Base-by-base conservation (phyloP, 2,329 filamentous ascomycete species). In the Monosporascus sp. region DNA sequence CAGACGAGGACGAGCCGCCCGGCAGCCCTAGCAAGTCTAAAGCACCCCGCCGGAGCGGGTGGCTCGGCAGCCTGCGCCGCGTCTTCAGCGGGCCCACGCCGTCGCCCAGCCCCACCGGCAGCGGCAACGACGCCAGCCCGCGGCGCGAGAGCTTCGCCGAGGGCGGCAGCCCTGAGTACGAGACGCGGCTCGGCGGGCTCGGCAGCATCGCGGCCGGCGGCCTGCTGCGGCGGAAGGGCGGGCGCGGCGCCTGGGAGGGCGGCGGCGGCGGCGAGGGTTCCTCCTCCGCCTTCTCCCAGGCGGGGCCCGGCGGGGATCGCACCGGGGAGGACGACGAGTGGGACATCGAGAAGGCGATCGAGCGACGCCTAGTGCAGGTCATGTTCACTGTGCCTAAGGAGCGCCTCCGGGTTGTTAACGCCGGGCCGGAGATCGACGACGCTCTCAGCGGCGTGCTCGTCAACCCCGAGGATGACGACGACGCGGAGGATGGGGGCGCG, bases 301-400 rank as follows among this genome's bases (percentile, higher is more conserved):
- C 48, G 65, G 59, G 67, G 66, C 31, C 62, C 56, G 34, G 65
- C 60, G 44, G 70, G 25, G 49, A 47, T 25, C 18, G 42, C 42
- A 14, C 25, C 44, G 34, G 42, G 67, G 82, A 84, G 56, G 76
- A 78, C 36, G 78, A 79, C 44, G 86, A 90, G 51, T 89, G 88
- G 88, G 88, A 91, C 61, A 82, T 92, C 39, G 88, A 92, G 67
- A 77, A 80, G 51, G 87, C 88, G 2, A 81, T 87, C 1, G 85
- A 90, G 71, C 81, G 81, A 54, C 73, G 87, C 22, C 75, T 89
- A 8, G 88, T 92, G 55, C 88, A 92, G 69, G 82, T 90, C 65
- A 94, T 96, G 82, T 97, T 96, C 70, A 97, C 93, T 0, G 90
- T 97, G 55, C 93, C 94, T 2, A 90, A 87, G 68, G 88, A 93